Evolutionary conservation across 176 grass and related monocot genomes (phyloP).

Genomic region (Eremochloa ophiuroides): DNA sequence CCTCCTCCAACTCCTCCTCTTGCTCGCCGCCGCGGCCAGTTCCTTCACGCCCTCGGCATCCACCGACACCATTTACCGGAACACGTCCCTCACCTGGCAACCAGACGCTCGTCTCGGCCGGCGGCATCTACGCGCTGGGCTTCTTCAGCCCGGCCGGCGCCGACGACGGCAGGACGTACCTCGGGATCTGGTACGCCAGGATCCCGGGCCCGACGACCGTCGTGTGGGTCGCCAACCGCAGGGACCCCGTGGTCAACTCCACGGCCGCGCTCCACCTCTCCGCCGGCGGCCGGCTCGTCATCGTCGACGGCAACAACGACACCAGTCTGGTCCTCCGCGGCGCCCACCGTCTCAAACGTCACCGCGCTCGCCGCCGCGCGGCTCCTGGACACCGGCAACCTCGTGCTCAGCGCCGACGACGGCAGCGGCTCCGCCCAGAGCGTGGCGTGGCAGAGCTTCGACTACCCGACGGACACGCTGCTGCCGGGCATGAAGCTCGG

Average conservation of each 20-base stretch:
- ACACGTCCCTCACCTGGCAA: constrained; percentile 28
- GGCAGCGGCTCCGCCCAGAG: background rate
- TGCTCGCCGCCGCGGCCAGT: background rate
- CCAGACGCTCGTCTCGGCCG: constrained; percentile 49
- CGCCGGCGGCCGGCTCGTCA: background rate
- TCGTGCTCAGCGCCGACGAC: constrained; percentile 31
- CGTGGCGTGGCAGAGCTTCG: constrained; percentile 62
- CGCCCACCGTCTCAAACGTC: background rate
- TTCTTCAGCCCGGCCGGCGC: constrained; percentile 56
- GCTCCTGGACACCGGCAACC: constrained; percentile 39
- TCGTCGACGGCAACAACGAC: constrained; percentile 28
- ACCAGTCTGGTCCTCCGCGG: constrained; percentile 31
- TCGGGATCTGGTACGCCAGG: constrained; percentile 40
- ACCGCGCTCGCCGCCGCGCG: background rate
- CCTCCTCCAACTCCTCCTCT: background rate
- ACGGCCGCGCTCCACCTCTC: constrained; percentile 12
- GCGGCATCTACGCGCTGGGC: constrained; percentile 43
- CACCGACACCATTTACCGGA: constrained; percentile 17
- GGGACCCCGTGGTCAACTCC: background rate
- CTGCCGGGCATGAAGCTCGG: constrained; percentile 59
- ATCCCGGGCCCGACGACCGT: constrained; percentile 19
- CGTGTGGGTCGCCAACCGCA: constrained; percentile 58
- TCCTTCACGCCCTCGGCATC: background rate
- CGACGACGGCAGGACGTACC: constrained; percentile 9
- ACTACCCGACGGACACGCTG: constrained; percentile 57